Base-by-base conservation (phyloP, 805 yeast species). In the Saccharomycopsis fermentans region DNA sequence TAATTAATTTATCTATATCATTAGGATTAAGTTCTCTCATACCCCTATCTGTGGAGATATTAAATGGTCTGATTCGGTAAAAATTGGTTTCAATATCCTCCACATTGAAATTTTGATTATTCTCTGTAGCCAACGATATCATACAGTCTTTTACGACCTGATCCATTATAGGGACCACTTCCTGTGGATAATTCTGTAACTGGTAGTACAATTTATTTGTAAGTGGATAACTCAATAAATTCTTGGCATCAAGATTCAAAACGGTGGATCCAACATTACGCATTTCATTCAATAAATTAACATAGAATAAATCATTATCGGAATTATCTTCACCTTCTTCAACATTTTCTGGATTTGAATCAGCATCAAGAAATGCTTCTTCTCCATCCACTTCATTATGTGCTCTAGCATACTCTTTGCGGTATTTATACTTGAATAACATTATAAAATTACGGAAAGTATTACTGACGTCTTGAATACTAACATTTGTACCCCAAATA, bases 401-500 rank as follows among this genome's bases (percentile, higher is more conserved):
- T 19, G 50, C 50, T 16, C 50, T 43, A 43, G 50, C 84, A 61
- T 77, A 69, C 6, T 69, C 67, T 65, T 80, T 81, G 61, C 97
- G 79, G 71, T 87, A 83, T 67, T 84, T 86, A 72, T 79, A 74
- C 69, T 90, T 87, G 76, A 90, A 94, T 27, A 86, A 81, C 84
- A 87, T 84, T 65, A 94, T 73, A 64, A 94, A 94, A 63, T 84
- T 84, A 63, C 95, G 78, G 73, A 94, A 92, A 55, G 81, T 78
- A 64, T 82, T 86, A 40, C 87, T 80, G 65, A 94, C 85, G 67
- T 94, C 97, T 67, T 83, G 88, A 67, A 94, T 91, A 54, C 95
- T 86, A 29, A 94, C 96, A 68, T 92, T 90, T 1, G 99, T 94
- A 72, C 99, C 99, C 99, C 99, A 94, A 67, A 94, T 92, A 57